phyloP scores from a whole-genome alignment of 768 basidiomycete species.

The Kwoniella botswanensis region DNA sequence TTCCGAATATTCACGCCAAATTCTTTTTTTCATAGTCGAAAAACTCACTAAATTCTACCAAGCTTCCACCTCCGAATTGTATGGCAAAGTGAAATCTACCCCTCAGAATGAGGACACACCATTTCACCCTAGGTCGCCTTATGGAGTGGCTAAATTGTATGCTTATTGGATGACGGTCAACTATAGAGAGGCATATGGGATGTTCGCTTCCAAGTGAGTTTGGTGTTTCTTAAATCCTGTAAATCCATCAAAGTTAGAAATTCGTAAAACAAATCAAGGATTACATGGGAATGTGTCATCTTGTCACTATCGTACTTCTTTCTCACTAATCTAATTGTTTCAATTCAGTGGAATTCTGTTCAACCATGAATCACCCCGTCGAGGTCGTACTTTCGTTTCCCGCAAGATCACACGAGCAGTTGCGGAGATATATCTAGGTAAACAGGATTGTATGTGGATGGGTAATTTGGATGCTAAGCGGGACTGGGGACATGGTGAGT shows the following conservation, averaged over 20 bases:
- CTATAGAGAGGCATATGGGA: constrained; percentile 81
- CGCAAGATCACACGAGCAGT: constrained; percentile 91
- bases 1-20: neutral
- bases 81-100: constrained; percentile 94
- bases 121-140: constrained; percentile 97
- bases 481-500: constrained; percentile 94
- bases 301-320: neutral
- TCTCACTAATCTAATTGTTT: neutral
- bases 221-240: neutral
- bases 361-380: constrained; percentile 95
- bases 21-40: constrained; percentile 63
- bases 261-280: no score
- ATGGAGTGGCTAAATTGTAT: constrained; percentile 88
- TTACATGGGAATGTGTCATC: no score
- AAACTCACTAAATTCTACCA: constrained; percentile 89
- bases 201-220: constrained; percentile 81
- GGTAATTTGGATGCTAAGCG: constrained; percentile 93
- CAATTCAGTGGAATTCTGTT: constrained; percentile 84
- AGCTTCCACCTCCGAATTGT: constrained; percentile 94
- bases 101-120: constrained; percentile 96
- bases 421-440: constrained; percentile 87
- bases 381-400: constrained; percentile 94
- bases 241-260: no score
- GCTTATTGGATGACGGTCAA: constrained; percentile 60
- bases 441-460: constrained; percentile 87